Base-by-base conservation (phyloP, 768 basidiomycete genomes). In the Pleurotus tuoliensis region DNA sequence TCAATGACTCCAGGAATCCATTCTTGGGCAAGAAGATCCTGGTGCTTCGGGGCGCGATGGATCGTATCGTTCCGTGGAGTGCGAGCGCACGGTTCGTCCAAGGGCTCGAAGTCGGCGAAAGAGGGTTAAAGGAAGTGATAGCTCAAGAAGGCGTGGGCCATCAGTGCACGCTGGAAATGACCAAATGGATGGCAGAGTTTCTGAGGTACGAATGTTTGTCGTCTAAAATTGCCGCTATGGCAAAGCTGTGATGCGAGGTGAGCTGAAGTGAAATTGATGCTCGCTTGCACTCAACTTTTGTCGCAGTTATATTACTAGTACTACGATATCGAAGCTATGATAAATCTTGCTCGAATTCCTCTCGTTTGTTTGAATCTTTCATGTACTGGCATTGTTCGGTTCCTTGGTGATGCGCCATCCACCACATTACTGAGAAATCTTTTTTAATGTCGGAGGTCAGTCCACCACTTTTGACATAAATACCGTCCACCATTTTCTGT, bases 1-100 rank as follows among this genome's bases (percentile, higher is more conserved):
- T 74, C 16, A 58, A 56, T 1, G 76, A 72, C 34, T 58, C 51
- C 1, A 51, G 67, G 8, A 87, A 87, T 60, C 82, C 86, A 1
- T 92, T 89, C 67, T 57, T 76, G 3, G 86, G 83, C 1, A 92
- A 92, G 73, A 82, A 83, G 63, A 76, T 94, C 12, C 76, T 94
- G 4, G 83, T 88, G 2, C 68, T 94, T 3, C 83, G 84, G 0
- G 92, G 91, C 0, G 79, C 62, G 55, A 75, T 71, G 18, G 92
- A 94, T 68, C 69, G 63, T 43, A 63, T 88, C 13, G 91, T 93
- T 15, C 90, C 89, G 9, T 85, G 83, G 79, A 62, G 63, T n/a
- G 74, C 79, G 15, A 82, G 82, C 55, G 47, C 76, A 59, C 67
- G 69, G 15, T 88, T 89, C 67, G 81, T 89, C 0, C 76, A 82